Conservation (phyloP, 495 filamentous ascomycete species). For the Penicillium atrosanguineum region DNA sequence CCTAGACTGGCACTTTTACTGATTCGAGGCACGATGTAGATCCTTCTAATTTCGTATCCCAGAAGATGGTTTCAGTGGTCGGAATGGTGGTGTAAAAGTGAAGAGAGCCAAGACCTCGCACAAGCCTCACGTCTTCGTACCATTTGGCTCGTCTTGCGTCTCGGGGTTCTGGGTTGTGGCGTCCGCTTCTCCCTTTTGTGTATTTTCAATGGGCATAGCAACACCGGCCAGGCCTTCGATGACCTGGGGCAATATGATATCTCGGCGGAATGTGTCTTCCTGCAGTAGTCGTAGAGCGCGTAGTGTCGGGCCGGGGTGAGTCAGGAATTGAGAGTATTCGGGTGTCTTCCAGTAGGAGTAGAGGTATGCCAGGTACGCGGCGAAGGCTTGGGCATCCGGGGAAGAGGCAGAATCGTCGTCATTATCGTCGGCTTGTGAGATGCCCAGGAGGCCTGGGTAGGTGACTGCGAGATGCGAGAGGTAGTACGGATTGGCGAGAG, state of each 20-base stretch:
- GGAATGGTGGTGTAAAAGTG: neutral
- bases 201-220: constrained; percentile 37
- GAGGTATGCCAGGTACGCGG: constrained; percentile 80
- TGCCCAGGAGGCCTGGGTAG: constrained; percentile 49
- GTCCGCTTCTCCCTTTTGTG: constrained; percentile 17
- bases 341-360: constrained; percentile 77
- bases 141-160: constrained; percentile 21
- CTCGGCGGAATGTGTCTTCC: constrained; percentile 76
- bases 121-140: constrained; percentile 26
- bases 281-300: constrained; percentile 79
- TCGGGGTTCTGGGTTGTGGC: constrained; percentile 31
- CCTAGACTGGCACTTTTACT: neutral
- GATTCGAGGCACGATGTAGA: constrained; percentile 1
- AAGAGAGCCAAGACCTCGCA: constrained; percentile 7
- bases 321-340: constrained; percentile 79
- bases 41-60: neutral
- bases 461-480: constrained; percentile 75
- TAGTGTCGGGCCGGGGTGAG: constrained; percentile 79
- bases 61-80: neutral
- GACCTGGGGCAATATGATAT: constrained; percentile 74
- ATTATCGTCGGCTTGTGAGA: constrained; percentile 36
- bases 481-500: constrained; percentile 81
- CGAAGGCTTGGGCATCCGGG: constrained; percentile 61
- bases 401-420: constrained; percentile 45
- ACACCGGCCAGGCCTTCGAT: constrained; percentile 60